Percentiles rank a stretch among this genome's conserved stretches.
phyloP scores from a whole-genome alignment of 1,284 basidiomycete species.

The Phellopilus nigrolimitatus region DNA sequence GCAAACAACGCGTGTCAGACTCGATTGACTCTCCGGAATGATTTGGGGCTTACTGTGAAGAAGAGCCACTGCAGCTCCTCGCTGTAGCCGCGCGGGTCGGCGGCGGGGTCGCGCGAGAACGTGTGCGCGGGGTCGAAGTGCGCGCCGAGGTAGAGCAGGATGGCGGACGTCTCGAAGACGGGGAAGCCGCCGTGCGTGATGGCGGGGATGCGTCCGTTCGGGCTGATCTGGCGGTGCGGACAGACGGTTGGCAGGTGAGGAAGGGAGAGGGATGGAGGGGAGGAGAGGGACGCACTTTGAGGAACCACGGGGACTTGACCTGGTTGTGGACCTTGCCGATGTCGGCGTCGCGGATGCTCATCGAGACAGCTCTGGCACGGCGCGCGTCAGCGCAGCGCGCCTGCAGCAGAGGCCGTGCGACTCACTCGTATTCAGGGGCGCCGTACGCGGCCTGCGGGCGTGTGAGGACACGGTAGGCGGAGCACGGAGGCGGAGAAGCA shows the following conservation, averaged over 20 bases:
- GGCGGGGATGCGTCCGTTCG: slow-evolving; percentile 57
- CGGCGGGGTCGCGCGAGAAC: slow-evolving; percentile 41
- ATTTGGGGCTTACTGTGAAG: slow-evolving; percentile 38
- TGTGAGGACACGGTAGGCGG: not conserved
- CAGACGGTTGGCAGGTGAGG: too few species aligned
- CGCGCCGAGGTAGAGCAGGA: slow-evolving; percentile 50
- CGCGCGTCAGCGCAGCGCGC: not conserved
- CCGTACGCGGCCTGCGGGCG: not conserved
- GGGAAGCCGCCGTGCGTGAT: slow-evolving; percentile 40
- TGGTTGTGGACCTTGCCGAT: slow-evolving; percentile 14
- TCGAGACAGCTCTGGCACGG: not conserved
- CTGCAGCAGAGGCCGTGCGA: not conserved
- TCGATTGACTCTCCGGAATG: not conserved
- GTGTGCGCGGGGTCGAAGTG: slow-evolving; percentile 44
- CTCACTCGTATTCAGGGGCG: slow-evolving; percentile 11
- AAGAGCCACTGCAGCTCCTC: slow-evolving; percentile 78
- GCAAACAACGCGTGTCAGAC: not conserved
- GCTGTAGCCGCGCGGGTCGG: slow-evolving; percentile 38
- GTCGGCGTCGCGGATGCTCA: slow-evolving; percentile 12
- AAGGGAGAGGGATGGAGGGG: not conserved
- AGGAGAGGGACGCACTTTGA: slow-evolving; percentile 7
- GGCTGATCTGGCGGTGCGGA: slow-evolving; percentile 43
- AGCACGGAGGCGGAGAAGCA: not conserved
- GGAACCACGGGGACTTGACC: slow-evolving; percentile 10
- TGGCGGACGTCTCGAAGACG: slow-evolving; percentile 53